phyloP scores from a whole-genome alignment of 129 eudicot genomes.

The Glebionis coronaria region DNA sequence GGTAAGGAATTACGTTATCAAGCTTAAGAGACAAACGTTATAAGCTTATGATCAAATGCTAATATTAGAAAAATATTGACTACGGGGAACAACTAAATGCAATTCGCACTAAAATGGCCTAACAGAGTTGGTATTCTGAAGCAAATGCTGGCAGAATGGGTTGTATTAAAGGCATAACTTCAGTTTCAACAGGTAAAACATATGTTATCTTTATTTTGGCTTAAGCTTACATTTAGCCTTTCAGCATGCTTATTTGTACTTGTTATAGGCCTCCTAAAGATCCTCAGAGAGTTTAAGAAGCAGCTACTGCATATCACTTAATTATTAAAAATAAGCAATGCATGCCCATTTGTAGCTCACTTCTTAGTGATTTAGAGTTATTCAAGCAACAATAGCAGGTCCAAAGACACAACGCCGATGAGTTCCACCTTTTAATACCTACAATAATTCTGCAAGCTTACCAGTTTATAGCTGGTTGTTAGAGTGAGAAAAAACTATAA shows the following conservation, averaged over 20 bases:
- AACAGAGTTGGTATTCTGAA: neutral
- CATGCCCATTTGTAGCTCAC: too few relatives aligned
- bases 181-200: slow-evolving; percentile 23
- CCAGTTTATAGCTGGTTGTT: too few relatives aligned
- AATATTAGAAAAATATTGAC: slow-evolving; percentile 3
- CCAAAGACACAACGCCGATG: too few relatives aligned
- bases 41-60: neutral
- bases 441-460: too few relatives aligned
- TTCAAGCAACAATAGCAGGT: too few relatives aligned
- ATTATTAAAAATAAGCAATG: too few relatives aligned
- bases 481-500: too few relatives aligned
- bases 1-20: neutral
- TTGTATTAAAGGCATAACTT: slow-evolving; percentile 13
- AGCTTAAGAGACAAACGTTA: slow-evolving; percentile 6
- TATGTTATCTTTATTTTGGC: slow-evolving; percentile 12
- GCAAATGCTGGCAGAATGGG: neutral
- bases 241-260: slow-evolving; percentile 20
- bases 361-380: too few relatives aligned
- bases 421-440: too few relatives aligned
- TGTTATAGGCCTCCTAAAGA: slow-evolving; percentile 24
- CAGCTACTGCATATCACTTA: too few relatives aligned
- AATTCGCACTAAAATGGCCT: neutral
- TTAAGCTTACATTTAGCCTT: slow-evolving; percentile 9
- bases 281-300: neutral
- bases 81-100: slow-evolving; percentile 5